These are phyloP conservation scores for Aureobasidium leucospermi DNA, from an alignment of 2,329 filamentous ascomycete genomes.

Conservation along the genomic window DNA sequence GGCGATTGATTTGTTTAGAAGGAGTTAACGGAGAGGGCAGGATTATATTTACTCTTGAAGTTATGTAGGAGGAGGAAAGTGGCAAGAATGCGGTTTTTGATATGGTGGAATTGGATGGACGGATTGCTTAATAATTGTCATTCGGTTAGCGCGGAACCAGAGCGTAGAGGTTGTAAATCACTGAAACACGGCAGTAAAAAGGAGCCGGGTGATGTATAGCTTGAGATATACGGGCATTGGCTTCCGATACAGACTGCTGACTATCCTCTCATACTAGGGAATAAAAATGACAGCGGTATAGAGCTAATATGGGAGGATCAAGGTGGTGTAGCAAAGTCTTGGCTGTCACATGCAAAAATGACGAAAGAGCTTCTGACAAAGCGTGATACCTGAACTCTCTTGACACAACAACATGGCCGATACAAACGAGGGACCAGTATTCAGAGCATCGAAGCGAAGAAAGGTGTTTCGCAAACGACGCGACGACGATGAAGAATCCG, in stretches of 20 bases:
- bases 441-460: conserved; percentile 43
- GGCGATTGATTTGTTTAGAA: neutral
- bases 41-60: neutral
- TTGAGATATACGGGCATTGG: no score
- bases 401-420: neutral
- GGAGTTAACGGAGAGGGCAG: neutral
- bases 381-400: neutral
- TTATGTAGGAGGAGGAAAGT: neutral
- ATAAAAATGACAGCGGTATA: neutral
- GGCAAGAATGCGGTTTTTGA: neutral
- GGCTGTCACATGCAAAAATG: conserved; percentile 12
- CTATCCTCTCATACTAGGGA: no score
- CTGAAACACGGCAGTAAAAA: neutral
- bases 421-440: conserved; percentile 30
- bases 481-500: conserved; percentile 20
- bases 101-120: neutral
- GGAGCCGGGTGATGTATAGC: neutral
- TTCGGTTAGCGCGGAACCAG: neutral
- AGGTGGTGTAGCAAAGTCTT: neutral
- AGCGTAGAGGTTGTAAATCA: neutral
- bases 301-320: neutral
- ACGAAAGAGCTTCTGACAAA: neutral
- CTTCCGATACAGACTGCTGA: no score
- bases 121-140: conserved; percentile 12
- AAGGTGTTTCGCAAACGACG: conserved; percentile 43